Percentiles rank a stretch among this genome's conserved stretches.
These are phyloP conservation scores for Wakefieldia striispora DNA, from an alignment of 768 basidiomycete species.

Conservation along the genomic window DNA sequence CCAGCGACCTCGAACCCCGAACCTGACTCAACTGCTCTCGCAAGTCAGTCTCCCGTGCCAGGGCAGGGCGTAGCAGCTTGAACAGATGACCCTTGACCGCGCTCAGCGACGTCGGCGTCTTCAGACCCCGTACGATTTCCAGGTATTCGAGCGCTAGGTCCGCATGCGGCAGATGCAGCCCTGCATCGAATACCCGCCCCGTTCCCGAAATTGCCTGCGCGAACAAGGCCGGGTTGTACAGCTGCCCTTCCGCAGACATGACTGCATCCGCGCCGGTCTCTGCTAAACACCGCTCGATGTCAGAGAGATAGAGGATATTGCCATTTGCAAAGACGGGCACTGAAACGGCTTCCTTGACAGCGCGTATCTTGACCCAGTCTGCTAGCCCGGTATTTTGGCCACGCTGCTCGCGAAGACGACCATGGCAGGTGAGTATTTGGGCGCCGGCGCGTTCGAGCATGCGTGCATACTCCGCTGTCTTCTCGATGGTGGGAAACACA, in stretches of 20 bases:
- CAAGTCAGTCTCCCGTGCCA: slow-evolving; percentile 65
- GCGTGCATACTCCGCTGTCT: slow-evolving; percentile 90
- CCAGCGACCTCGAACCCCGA: slow-evolving; percentile 23
- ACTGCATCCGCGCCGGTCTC: slow-evolving; percentile 89
- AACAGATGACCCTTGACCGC: slow-evolving; percentile 93
- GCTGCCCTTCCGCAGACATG: slow-evolving; percentile 92
- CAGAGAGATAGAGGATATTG: slow-evolving; percentile 85
- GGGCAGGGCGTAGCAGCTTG: slow-evolving; percentile 82
- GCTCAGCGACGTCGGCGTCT: slow-evolving; percentile 67
- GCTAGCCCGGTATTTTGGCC: slow-evolving; percentile 85
- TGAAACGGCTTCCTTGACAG: slow-evolving; percentile 85
- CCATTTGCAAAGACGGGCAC: slow-evolving; percentile 98
- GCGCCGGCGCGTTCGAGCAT: slow-evolving; percentile 97
- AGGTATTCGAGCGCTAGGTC: slow-evolving; percentile 85
- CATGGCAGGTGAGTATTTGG: slow-evolving; percentile 93
- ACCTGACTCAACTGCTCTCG: slow-evolving; percentile 67
- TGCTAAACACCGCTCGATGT: slow-evolving; percentile 74
- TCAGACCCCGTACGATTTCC: slow-evolving; percentile 58
- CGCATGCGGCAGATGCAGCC: slow-evolving; percentile 54
- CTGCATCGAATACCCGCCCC: slow-evolving; percentile 32
- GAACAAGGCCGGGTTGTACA: slow-evolving; percentile 91
- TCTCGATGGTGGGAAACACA: slow-evolving; percentile 79
- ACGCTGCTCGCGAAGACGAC: slow-evolving; percentile 86
- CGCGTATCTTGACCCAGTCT: slow-evolving; percentile 85
- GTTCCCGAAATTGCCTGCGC: slow-evolving; percentile 28